Conservation (phyloP, 257 asterid species). For the Nicotiana tomentosiformis region DNA sequence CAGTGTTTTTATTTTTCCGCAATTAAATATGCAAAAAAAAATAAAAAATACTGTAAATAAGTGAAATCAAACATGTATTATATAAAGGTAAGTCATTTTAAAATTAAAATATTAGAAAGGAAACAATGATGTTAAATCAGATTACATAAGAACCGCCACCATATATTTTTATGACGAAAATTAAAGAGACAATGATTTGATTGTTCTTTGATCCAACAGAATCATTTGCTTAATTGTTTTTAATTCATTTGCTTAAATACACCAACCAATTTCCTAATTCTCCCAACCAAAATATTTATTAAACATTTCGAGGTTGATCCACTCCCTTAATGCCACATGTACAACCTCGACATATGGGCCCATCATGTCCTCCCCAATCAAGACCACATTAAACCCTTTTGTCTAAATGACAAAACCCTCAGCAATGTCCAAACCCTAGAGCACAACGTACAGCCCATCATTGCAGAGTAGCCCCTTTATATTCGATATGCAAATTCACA, state of each 20-base stretch:
- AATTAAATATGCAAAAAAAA: neutral
- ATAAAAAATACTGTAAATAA: neutral
- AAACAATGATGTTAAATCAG: neutral
- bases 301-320: neutral
- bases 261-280: neutral
- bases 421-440: constrained; percentile 17
- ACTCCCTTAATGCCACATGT: constrained; percentile 18
- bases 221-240: constrained; percentile 17
- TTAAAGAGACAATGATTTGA: constrained; percentile 22
- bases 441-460: constrained; percentile 6
- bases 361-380: constrained; percentile 43
- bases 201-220: constrained; percentile 25
- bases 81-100: neutral
- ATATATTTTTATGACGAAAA: neutral
- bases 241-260: constrained; percentile 16
- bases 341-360: constrained; percentile 48
- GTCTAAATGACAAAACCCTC: constrained; percentile 18
- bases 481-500: neutral
- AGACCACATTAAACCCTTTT: constrained; percentile 24
- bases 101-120: too few relatives aligned
- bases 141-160: neutral
- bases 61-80: neutral
- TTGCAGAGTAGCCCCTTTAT: neutral
- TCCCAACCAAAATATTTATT: neutral
- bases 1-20: neutral